A percentile compares a stretch with the other conserved stretches of the same genome.
Conservation (phyloP, 2,329 filamentous ascomycete species). For the Paecilomyces sp. region DNA sequence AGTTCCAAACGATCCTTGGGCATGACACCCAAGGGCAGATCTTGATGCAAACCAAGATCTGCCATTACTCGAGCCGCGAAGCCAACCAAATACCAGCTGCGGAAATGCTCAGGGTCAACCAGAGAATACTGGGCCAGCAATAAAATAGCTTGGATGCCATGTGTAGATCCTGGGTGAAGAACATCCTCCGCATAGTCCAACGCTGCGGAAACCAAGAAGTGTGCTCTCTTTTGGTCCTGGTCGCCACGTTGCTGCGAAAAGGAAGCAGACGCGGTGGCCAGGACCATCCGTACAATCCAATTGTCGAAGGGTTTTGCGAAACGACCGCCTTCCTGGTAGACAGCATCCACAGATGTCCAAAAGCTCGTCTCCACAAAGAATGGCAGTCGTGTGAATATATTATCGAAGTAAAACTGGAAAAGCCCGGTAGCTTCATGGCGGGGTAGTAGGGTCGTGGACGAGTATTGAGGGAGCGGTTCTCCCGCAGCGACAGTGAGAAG, state of each 20-base stretch:
- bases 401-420: conserved; percentile 77
- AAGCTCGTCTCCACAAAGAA: conserved; percentile 75
- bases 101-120: conserved; percentile 83
- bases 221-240: conserved; percentile 55
- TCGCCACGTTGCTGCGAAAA: conserved; percentile 62
- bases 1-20: conserved; percentile 66
- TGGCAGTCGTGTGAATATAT: conserved; percentile 72
- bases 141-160: conserved; percentile 79
- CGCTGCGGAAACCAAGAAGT: conserved; percentile 57
- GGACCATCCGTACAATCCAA: conserved; percentile 82
- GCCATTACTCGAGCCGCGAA: conserved; percentile 81
- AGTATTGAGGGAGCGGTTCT: conserved; percentile 59
- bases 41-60: conserved; percentile 88
- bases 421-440: conserved; percentile 61
- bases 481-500: conserved; percentile 65
- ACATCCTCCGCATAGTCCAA: conserved; percentile 74
- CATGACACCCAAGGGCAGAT: conserved; percentile 65
- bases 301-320: conserved; percentile 62
- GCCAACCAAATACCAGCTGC: conserved; percentile 89
- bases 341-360: conserved; percentile 68
- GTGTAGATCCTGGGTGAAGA: conserved; percentile 73
- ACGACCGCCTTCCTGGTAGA: conserved; percentile 65
- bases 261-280: conserved; percentile 72
- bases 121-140: conserved; percentile 84
- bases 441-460: conserved; percentile 59